Base-by-base conservation (phyloP, 139 green algal species). In the Micractinium conductrix region DNA sequence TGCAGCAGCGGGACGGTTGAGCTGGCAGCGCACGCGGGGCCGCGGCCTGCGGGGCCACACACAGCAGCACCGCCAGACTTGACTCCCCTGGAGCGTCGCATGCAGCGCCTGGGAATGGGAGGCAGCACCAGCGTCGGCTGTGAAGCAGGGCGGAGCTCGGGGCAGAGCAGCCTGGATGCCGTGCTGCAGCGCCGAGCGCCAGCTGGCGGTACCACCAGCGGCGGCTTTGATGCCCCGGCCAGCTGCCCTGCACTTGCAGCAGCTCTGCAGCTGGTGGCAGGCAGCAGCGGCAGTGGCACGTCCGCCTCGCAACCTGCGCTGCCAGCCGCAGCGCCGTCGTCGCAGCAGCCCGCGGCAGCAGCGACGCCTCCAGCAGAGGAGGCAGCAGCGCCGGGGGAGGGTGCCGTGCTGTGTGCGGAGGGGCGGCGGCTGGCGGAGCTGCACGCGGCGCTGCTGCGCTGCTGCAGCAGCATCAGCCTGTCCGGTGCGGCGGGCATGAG, bases 391-490 rank as follows among this genome's bases (percentile, higher is more conserved):
- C 21, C 43, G 48, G 74, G 22, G 38, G 75, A 50, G 4, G 44
- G 35, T 8, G 38, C 62, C 0, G 44, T 45, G 63, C 79, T 85
- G 45, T 78, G 67, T 30, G 24, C 21, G 2, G 35, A 50, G 38
- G 80, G 28, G 45, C 33, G 44, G 6, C 40, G 48, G 38, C 80
- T 85, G 40, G 80, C 80, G 0, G 45, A 79, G 58, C 65, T 79
- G 63, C 83, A 87, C n/a, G 74, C 62, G 17, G 76, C 30, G 14
- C 83, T 79, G 45, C 38, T 72, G 55, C 67, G 62, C 60, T 67
- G 65, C 65, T 74, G 74, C 74, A 72, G 63, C 78, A 24, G 33
- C 62, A 74, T 83, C 78, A 83, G 43, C 78, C 62, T 83, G 60
- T 43, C 78, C 8, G 78, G 78, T 82, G 58, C 16, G 74, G 43